phyloP scores from a whole-genome alignment of 306 rosid species.

The Luffa aegyptiaca region DNA sequence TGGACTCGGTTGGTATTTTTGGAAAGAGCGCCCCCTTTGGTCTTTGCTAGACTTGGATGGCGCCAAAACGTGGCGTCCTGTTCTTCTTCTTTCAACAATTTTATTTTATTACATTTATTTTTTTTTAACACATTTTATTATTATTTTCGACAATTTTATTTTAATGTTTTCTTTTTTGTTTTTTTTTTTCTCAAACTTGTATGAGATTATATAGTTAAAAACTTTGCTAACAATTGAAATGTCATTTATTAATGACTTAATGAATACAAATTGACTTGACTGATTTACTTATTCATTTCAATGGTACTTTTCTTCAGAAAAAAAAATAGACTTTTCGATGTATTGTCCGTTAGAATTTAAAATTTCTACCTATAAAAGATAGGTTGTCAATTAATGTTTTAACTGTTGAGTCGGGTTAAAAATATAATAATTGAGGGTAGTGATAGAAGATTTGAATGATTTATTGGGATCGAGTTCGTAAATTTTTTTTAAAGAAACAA shows the following conservation, averaged over 20 bases:
- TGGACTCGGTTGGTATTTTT: not conserved
- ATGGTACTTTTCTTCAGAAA: no score
- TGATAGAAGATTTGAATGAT: not conserved
- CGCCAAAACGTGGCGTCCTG: not conserved
- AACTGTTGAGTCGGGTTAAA: not conserved
- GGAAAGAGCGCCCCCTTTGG: not conserved
- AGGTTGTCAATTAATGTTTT: not conserved
- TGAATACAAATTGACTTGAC: no score
- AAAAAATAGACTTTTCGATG: no score
- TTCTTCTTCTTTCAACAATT: not conserved
- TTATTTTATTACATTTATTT: not conserved
- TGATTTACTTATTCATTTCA: no score
- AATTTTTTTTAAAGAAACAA: not conserved
- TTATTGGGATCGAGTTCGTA: not conserved
- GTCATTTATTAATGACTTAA: no score
- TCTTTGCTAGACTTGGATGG: not conserved
- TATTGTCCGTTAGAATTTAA: no score
- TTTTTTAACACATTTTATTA: not conserved
- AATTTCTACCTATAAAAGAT: no score
- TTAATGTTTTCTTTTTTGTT: no score
- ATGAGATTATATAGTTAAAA: not conserved
- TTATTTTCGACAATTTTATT: not conserved
- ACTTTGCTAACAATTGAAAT: not conserved
- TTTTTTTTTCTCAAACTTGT: no score
- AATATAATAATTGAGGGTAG: no score